A percentile compares a stretch with the other conserved stretches of the same genome.
These are phyloP conservation scores for Debaryomyces psychrophilus DNA, from an alignment of 1,139 yeast species.

Conservation along the genomic window DNA sequence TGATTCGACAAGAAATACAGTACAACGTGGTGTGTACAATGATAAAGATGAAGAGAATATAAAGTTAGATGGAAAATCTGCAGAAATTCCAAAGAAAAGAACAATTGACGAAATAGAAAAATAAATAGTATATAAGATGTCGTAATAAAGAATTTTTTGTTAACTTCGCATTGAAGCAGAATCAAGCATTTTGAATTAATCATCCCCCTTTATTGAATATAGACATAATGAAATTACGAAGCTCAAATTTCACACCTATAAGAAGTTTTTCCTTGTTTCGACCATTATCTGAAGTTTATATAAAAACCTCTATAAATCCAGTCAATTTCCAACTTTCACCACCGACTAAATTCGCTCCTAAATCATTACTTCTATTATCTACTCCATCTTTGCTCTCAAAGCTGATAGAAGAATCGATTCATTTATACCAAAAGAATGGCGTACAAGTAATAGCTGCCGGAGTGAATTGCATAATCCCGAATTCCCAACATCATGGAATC, in stretches of 20 bases:
- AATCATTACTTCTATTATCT: constrained; percentile 37
- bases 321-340: constrained; percentile 13
- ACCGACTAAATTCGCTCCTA: constrained; percentile 23
- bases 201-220: not conserved
- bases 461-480: constrained; percentile 47
- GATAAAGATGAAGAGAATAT: constrained; percentile 11
- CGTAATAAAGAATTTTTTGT: not conserved
- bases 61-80: constrained; percentile 11
- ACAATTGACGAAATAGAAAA: constrained; percentile 30
- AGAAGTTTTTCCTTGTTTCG: not conserved
- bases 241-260: not conserved
- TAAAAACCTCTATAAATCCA: constrained; percentile 28
- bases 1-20: constrained; percentile 9
- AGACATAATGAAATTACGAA: not conserved
- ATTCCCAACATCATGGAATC: constrained; percentile 44
- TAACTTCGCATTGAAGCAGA: not conserved
- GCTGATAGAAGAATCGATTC: constrained; percentile 37
- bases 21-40: constrained; percentile 3
- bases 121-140: constrained; percentile 7
- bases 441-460: constrained; percentile 54
- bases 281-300: not conserved
- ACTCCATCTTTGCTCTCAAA: constrained; percentile 47
- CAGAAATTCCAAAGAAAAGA: constrained; percentile 24
- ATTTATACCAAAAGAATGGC: constrained; percentile 27
- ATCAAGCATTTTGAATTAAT: not conserved